phyloP scores from a whole-genome alignment of 1,284 basidiomycete genomes.

The Heterobasidion parviporum region DNA sequence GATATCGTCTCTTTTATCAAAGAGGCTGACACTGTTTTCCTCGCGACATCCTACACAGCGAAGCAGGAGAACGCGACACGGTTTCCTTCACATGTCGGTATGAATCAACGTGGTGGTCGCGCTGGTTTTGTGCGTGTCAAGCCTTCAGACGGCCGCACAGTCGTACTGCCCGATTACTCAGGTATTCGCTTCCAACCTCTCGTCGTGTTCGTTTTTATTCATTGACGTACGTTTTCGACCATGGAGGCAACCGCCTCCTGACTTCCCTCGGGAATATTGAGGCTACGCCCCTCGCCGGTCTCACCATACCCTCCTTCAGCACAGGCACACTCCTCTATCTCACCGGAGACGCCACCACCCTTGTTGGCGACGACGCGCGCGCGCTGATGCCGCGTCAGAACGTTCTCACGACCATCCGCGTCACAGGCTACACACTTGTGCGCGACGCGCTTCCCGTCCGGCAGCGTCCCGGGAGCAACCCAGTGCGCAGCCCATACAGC shows the following conservation, averaged over 20 bases:
- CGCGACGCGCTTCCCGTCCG: conserved; percentile 47
- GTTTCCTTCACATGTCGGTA: conserved; percentile 51
- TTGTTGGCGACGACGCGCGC: conserved; percentile 38
- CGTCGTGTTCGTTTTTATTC: neutral
- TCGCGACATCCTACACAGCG: conserved; percentile 45
- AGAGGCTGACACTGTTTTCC: conserved; percentile 42
- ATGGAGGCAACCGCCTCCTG: conserved; percentile 48
- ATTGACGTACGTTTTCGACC: neutral
- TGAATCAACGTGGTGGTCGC: conserved; percentile 55
- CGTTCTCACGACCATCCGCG: conserved; percentile 36
- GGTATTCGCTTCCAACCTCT: conserved; percentile 26
- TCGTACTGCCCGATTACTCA: conserved; percentile 55
- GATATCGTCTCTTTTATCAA: conserved; percentile 40
- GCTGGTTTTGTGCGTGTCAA: conserved; percentile 52
- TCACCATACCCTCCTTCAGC: conserved; percentile 47
- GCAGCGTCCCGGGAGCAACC: conserved; percentile 26
- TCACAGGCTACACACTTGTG: conserved; percentile 47
- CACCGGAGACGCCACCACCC: conserved; percentile 46
- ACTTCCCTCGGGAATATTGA: conserved; percentile 59
- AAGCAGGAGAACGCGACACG: conserved; percentile 21
- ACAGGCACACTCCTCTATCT: conserved; percentile 54
- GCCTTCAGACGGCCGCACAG: conserved; percentile 43
- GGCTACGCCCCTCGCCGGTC: conserved; percentile 41
- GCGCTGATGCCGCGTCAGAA: conserved; percentile 49
- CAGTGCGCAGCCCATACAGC: conserved; percentile 44